phyloP scores from a whole-genome alignment of 345 rosid species.

The Leavenworthia alabamica region DNA sequence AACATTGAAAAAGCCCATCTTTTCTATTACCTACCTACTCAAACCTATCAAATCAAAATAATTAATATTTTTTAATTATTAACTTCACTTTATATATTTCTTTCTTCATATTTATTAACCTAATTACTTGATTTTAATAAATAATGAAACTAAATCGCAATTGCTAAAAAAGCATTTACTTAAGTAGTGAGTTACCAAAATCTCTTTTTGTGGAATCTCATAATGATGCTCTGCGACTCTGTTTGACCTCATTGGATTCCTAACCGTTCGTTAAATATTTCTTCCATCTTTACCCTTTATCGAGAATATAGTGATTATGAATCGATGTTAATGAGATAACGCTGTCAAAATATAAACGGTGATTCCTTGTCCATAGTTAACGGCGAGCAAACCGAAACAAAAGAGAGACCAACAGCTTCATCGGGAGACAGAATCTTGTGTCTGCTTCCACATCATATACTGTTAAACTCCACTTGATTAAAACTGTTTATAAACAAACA shows the following conservation, averaged over 20 bases:
- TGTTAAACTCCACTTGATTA: not conserved
- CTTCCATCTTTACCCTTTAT: conserved; percentile 8
- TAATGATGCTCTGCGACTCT: conserved; percentile 23
- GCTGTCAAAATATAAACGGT: conserved; percentile 22
- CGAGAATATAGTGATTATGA: not conserved
- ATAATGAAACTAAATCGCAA: not conserved
- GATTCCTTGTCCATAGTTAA: conserved; percentile 2
- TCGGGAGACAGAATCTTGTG: conserved; percentile 33
- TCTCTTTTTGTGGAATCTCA: conserved; percentile 25
- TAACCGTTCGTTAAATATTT: conserved; percentile 9
- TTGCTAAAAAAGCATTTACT: not conserved
- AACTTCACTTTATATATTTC: not conserved
- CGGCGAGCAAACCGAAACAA: conserved; percentile 20
- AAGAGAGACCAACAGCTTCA: conserved; percentile 18
- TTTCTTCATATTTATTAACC: not conserved
- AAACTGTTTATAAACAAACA: conserved; percentile 1
- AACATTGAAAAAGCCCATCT: not conserved
- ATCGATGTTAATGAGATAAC: not conserved
- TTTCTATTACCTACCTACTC: conserved; percentile 10
- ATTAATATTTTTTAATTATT: not conserved
- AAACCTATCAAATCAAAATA: not conserved
- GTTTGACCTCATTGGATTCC: conserved; percentile 30
- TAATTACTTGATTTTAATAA: not conserved
- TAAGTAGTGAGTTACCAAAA: not conserved
- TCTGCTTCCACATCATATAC: conserved; percentile 24